phyloP scores from a whole-genome alignment of 805 yeast species.

The Candida peoriensis region DNA sequence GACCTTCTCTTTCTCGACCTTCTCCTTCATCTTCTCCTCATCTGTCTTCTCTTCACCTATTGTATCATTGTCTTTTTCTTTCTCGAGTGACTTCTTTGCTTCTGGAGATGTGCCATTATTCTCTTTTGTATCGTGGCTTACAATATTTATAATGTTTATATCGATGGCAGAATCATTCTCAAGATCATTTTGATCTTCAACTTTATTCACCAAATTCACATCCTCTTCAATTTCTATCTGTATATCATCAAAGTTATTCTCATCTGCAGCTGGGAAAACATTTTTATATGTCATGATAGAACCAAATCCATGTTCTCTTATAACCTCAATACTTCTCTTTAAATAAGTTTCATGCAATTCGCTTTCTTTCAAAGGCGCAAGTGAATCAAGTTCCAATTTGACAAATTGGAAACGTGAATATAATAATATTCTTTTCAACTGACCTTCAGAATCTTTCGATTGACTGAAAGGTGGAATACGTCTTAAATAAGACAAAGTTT shows the following conservation, averaged over 20 bases:
- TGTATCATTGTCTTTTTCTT: background rate
- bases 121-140: slow-evolving; percentile 11
- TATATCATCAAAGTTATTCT: slow-evolving; percentile 17
- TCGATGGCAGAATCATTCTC: no score
- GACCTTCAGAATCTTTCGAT: slow-evolving; percentile 20
- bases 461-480: slow-evolving; percentile 53
- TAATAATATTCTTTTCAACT: slow-evolving; percentile 53
- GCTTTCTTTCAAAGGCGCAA: slow-evolving; percentile 49
- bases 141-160: no score
- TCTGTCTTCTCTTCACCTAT: slow-evolving; percentile 18
- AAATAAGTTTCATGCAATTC: slow-evolving; percentile 55
- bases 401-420: slow-evolving; percentile 69
- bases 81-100: background rate
- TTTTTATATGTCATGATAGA: slow-evolving; percentile 63
- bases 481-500: slow-evolving; percentile 70
- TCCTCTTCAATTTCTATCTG: slow-evolving; percentile 8
- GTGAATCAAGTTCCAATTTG: slow-evolving; percentile 49
- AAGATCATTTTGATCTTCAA: slow-evolving; percentile 1
- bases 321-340: slow-evolving; percentile 75
- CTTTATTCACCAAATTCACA: background rate
- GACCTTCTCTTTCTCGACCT: background rate
- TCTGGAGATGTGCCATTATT: background rate
- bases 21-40: background rate
- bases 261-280: slow-evolving; percentile 45
- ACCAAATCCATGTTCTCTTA: slow-evolving; percentile 77